phyloP scores from a whole-genome alignment of 768 basidiomycete genomes.

The Mycena epipterygia region DNA sequence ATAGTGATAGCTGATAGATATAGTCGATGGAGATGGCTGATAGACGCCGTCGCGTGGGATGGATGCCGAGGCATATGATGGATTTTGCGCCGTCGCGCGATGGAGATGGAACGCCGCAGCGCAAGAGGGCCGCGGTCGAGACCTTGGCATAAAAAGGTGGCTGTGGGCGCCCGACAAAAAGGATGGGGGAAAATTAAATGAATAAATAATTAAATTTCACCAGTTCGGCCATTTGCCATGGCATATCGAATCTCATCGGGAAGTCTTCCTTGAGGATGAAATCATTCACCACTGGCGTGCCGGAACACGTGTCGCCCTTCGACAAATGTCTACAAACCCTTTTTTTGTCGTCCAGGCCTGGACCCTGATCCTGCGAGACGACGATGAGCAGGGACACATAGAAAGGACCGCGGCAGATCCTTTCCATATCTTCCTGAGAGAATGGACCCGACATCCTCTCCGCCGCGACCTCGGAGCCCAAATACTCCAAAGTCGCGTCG shows the following conservation, averaged over 20 bases:
- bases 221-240: conserved; percentile 26
- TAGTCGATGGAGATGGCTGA: neutral
- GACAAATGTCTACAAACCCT: conserved; percentile 39
- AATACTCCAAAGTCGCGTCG: conserved; percentile 25
- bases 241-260: conserved; percentile 32
- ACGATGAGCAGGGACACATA: conserved; percentile 43
- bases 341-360: conserved; percentile 17
- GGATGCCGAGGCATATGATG: neutral
- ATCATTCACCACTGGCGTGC: conserved; percentile 31
- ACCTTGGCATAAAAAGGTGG: neutral
- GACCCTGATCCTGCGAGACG: conserved; percentile 28
- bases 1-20: too few species aligned
- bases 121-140: neutral
- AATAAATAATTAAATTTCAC: too few species aligned
- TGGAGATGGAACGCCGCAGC: neutral
- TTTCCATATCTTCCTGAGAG: conserved; percentile 29
- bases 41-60: neutral
- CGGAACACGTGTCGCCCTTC: conserved; percentile 10
- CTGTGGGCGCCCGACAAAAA: neutral
- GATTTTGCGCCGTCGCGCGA: neutral
- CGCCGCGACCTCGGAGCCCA: conserved; percentile 25
- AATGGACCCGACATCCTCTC: conserved; percentile 38
- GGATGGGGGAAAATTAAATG: too few species aligned
- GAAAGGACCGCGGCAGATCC: conserved; percentile 44
- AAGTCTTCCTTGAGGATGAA: conserved; percentile 33